Evolutionary conservation across 192 early-diverging fungal genomes (phyloP).

Genomic region (Umbelopsis sp.): DNA sequence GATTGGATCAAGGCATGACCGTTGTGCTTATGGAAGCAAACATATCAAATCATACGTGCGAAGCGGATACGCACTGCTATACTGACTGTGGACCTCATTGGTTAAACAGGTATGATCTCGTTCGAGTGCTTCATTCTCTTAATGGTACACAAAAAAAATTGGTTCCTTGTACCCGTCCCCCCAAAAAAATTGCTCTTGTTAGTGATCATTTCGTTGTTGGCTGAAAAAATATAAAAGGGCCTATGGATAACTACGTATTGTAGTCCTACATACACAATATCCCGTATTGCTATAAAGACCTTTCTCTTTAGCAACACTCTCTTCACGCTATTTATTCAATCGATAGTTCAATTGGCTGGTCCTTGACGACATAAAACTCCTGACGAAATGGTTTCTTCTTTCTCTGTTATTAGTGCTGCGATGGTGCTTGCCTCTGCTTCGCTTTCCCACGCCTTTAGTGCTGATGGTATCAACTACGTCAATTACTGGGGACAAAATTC

Average conservation of each 20-base stretch:
- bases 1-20: no score
- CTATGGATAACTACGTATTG: not conserved
- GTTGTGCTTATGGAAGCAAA: no score
- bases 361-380: not conserved
- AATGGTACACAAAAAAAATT: not conserved
- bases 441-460: slow-evolving; percentile 4
- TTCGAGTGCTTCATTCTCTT: not conserved
- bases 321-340: not conserved
- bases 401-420: not conserved
- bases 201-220: not conserved
- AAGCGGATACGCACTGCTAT: not conserved
- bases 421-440: slow-evolving; percentile 10
- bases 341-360: slow-evolving; percentile 8
- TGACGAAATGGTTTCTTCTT: not conserved
- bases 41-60: not conserved
- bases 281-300: not conserved
- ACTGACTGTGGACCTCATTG: not conserved
- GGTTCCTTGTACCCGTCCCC: not conserved
- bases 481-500: slow-evolving; percentile 23
- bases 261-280: not conserved
- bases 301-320: not conserved
- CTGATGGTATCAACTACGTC: slow-evolving; percentile 9
- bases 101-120: not conserved
- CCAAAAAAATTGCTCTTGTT: not conserved
- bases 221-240: not conserved